Evolutionary conservation across 2,329 filamentous ascomycete species (phyloP), one percentile per base, ranked within the genome.

Genomic region (Claviceps sp.): DNA sequence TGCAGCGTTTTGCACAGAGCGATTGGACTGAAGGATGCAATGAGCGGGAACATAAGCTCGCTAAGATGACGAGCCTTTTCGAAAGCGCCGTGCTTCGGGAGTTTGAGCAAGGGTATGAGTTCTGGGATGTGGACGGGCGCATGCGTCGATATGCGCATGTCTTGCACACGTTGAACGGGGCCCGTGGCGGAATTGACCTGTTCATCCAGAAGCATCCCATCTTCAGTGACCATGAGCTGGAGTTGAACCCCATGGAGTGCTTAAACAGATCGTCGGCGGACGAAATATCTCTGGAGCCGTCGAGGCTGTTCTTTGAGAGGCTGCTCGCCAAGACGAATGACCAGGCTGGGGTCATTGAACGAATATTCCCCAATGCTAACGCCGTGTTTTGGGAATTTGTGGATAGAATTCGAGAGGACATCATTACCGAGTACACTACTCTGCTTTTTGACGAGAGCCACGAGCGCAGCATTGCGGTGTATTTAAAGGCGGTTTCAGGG

Each of bases 91-190:
- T 94, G 3, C 70, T 96, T 50, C 80, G 86, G 48, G 93, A 98
- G 65, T 98, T 98, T 59, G 87, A 94, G 67, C 86, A 93, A 62
- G 93, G 89, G 4, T 95, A 94, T 58, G 88, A 93, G 64, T 83
- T 82, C 44, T 87, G 85, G 70, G 91, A 98, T 65, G 82, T 94
- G 51, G 86, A 95, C 57, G 89, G 88, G 2, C 77, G 83, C 51
- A 96, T 97, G 91, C 82, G 78, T 59, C 81, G 86, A 62, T 97
- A 95, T 67, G 90, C 90, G 2, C 82, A 89, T 59, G 89, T 98
- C 16, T 71, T 98, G 52, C 82, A 87, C 53, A 78, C 79, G 2
- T 73, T 98, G 45, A 94, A 95, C 64, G 89, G 87, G 26, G 89
- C 89, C 16, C 75, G 77, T 42, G 83, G 85, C 14, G 88, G 81